These are phyloP conservation scores for Hyphodiscus hymeniophilus DNA, from an alignment of 495 filamentous ascomycete genomes.

Conservation along the genomic window DNA sequence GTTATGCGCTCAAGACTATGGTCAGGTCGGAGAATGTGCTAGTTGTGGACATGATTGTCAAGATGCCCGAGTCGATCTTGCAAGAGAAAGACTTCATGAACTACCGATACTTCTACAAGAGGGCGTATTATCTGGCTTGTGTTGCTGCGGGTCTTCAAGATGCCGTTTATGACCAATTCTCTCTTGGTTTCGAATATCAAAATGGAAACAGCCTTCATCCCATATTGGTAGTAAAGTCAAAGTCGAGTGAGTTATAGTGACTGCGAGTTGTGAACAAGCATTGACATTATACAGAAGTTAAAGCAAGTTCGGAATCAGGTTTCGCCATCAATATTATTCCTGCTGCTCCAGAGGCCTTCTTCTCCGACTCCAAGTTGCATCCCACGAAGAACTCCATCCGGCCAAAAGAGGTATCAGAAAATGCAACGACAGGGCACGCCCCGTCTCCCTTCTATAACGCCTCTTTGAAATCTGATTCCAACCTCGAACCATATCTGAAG, in stretches of 20 bases:
- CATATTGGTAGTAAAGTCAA: constrained; percentile 46
- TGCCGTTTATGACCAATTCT: constrained; percentile 39
- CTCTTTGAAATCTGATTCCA: constrained; percentile 68
- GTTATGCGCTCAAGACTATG: constrained; percentile 71
- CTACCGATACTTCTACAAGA: constrained; percentile 88
- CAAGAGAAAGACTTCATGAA: constrained; percentile 94
- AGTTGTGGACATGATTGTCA: constrained; percentile 72
- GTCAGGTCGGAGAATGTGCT: constrained; percentile 48
- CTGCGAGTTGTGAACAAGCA: background rate
- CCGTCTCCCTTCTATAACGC: constrained; percentile 88
- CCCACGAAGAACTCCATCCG: constrained; percentile 67
- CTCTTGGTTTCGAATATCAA: constrained; percentile 55
- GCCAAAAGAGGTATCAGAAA: constrained; percentile 28
- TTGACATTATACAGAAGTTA: constrained; percentile 1
- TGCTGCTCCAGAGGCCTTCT: constrained; percentile 54
- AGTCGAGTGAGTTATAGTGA: constrained; percentile 5
- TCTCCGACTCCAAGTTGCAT: constrained; percentile 57
- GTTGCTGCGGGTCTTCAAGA: constrained; percentile 61
- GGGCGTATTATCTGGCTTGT: constrained; percentile 83
- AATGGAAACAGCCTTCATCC: constrained; percentile 76
- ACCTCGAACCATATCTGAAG: constrained; percentile 63
- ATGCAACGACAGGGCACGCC: constrained; percentile 26
- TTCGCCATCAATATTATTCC: constrained; percentile 73
- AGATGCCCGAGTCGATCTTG: constrained; percentile 71
- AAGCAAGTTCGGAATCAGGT: constrained; percentile 25